Percentiles rank a stretch among this genome's conserved stretches.
Conservation (phyloP, 306 rosid genomes). For the Cucurbita moschata region DNA sequence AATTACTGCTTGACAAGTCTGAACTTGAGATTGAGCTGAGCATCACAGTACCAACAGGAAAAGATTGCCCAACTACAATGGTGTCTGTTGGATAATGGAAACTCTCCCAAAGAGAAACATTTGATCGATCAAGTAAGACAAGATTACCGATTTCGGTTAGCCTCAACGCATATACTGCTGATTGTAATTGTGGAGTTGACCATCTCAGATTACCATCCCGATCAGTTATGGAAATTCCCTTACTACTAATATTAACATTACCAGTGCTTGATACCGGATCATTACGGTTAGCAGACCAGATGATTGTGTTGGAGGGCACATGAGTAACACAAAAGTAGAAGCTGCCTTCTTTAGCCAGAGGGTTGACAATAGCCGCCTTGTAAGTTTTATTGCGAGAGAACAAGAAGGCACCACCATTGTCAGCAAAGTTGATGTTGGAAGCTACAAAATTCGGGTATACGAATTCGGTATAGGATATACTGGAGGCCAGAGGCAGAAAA, state of each 20-base stretch:
- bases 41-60: conserved; percentile 38
- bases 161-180: conserved; percentile 27
- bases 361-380: conserved; percentile 48
- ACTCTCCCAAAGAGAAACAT: conserved; percentile 83
- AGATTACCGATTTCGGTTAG: conserved; percentile 73
- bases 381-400: conserved; percentile 43
- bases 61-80: conserved; percentile 55
- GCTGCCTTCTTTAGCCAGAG: conserved; percentile 25
- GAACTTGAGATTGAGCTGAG: conserved; percentile 29
- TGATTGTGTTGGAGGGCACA: conserved; percentile 39
- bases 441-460: conserved; percentile 45
- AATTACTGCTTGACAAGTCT: conserved; percentile 43
- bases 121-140: conserved; percentile 43
- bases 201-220: conserved; percentile 28
- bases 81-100: conserved; percentile 73
- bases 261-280: conserved; percentile 47
- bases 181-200: conserved; percentile 56
- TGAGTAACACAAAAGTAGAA: conserved; percentile 68
- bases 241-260: conserved; percentile 26
- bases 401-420: conserved; percentile 48
- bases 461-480: conserved; percentile 22
- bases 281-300: conserved; percentile 71
- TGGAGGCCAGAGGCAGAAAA: conserved; percentile 24
- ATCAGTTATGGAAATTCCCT: conserved; percentile 38
- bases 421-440: conserved; percentile 33